These are phyloP conservation scores for Apiotrichum gracile DNA, from an alignment of 1,284 basidiomycete species.

Conservation along the genomic window DNA sequence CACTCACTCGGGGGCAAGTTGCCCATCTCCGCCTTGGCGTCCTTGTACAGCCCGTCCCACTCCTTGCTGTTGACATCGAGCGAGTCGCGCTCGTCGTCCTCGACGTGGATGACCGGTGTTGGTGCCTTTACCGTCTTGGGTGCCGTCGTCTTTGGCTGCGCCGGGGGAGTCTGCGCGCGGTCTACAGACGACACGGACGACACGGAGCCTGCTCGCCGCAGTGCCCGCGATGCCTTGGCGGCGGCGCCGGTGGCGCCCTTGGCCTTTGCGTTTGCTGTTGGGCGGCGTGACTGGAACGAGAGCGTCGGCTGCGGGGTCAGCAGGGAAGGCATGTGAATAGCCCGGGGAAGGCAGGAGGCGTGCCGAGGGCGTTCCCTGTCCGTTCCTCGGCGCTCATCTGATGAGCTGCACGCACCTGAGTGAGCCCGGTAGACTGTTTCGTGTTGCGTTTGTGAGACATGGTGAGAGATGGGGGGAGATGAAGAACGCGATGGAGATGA, in stretches of 20 bases:
- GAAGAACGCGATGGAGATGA: background rate
- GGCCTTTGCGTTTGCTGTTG: slow-evolving; percentile 7
- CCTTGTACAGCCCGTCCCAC: slow-evolving; percentile 53
- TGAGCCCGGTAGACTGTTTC: slow-evolving; percentile 18
- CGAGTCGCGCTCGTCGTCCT: slow-evolving; percentile 13
- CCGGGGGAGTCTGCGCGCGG: background rate
- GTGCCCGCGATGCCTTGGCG: background rate
- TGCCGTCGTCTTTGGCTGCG: slow-evolving; percentile 1
- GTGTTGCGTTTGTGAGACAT: slow-evolving; percentile 20
- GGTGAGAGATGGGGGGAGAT: background rate
- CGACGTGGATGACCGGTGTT: slow-evolving; percentile 1
- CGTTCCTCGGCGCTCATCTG: too few relatives aligned
- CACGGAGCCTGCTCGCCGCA: slow-evolving; percentile 1
- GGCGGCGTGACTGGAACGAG: slow-evolving; percentile 21
- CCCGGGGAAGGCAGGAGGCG: too few relatives aligned
- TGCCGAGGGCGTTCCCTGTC: too few relatives aligned
- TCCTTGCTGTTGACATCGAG: slow-evolving; percentile 52
- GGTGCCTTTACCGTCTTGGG: background rate
- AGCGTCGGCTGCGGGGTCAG: slow-evolving; percentile 20
- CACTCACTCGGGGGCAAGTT: slow-evolving; percentile 57
- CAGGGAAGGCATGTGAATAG: too few relatives aligned
- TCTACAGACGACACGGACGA: slow-evolving; percentile 1
- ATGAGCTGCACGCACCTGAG: slow-evolving; percentile 23
- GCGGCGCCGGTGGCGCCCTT: background rate
- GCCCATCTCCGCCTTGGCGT: slow-evolving; percentile 56